Evolutionary conservation across 2,329 filamentous ascomycete genomes (phyloP), one percentile per base, ranked within the genome.

Genomic region (Coniochaeta prunicola): DNA sequence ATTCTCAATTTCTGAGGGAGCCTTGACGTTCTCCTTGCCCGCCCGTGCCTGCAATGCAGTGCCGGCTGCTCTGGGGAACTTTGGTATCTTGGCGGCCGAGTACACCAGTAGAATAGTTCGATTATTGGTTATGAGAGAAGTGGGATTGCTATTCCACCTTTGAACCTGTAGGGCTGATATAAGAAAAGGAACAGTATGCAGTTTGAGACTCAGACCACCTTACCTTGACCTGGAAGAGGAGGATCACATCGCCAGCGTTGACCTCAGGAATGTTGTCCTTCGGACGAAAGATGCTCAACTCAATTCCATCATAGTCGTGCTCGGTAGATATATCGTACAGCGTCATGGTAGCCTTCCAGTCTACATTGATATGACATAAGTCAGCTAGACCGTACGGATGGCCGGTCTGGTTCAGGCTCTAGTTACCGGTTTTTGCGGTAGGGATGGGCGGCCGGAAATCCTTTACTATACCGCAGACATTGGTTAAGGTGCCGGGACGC

Each of bases 391-490:
- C 21, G 15, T 2, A 55, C 30, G n/a, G 2, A 50, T 5, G 13
- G 45, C 4, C n/a, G 8, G 15, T 17, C 7, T 13, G 21, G 24
- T 17, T 15, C 28, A 13, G 50, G 34, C 31, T n/a, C 24, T 59
- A 58, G 70, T 63, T 72, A 79, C 89, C 87, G 26, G 69, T 66
- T 24, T 81, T 79, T 58, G 61, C 74, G 1, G 85, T 85, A 12
- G 69, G 59, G 0, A 75, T 76, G 1, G 84, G 81, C 0, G 77
- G 71, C 59, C 83, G 78, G 55, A 78, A 80, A 64, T 93, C 89
- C 57, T 84, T 82, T 3, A 93, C 82, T 4, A 93, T 72, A 1
- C 91, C 92, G 56, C 91, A 80, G 42, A 94, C 73, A 71, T 77
- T 87, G 62, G 86, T 75, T 6, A 74, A 59, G 1, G 45, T 64